Base-by-base conservation (phyloP, 2,329 filamentous ascomycete species). In the Fusarium humuli region DNA sequence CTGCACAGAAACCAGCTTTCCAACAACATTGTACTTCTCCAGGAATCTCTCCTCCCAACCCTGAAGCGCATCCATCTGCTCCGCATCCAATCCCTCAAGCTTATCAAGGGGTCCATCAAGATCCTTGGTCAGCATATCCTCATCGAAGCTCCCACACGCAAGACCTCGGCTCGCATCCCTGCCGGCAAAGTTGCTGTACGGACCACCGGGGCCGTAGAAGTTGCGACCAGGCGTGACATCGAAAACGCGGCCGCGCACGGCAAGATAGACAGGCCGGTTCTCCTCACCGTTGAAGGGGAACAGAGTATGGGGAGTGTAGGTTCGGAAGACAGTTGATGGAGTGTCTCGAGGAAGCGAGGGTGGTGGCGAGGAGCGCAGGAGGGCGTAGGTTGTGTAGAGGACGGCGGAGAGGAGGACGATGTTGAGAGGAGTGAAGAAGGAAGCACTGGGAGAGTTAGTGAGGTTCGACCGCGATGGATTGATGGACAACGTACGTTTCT, bases 21-120 rank as follows among this genome's bases (percentile, higher is more conserved):
- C 96, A 16, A 99, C 94, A n/a, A 98, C 89, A 25, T 97, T 83
- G 81, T 99, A 99, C 86, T 99, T 98, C 81, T 95, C 92, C 66
- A 87, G 83, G 80, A 99, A 99, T 71, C 94, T 87, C 83, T 97
- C 94, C 84, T 98, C 94, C 96, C 96, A 99, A 3, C 93, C 94
- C 75, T 87, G 85, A 80, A 98, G 83, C 52, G 94, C 92, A 79
- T 97, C 94, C 81, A 92, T 82, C 84, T 97, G 91, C 62, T 95
- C 94, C 2, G 79, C 80, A 8, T 88, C 89, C 65, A 98, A 81
- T 61, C 91, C 93, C 54, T 88, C 85, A 45, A 97, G 84, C 56
- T 86, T 88, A 78, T 97, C 94, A 68, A 98, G 83, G 46, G 94
- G 93, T 0, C 89, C 95, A 61, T 96, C 89, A 58, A 98, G 82